Conservation (phyloP, 75 land plant species). For the Sequoia sempervirens region DNA sequence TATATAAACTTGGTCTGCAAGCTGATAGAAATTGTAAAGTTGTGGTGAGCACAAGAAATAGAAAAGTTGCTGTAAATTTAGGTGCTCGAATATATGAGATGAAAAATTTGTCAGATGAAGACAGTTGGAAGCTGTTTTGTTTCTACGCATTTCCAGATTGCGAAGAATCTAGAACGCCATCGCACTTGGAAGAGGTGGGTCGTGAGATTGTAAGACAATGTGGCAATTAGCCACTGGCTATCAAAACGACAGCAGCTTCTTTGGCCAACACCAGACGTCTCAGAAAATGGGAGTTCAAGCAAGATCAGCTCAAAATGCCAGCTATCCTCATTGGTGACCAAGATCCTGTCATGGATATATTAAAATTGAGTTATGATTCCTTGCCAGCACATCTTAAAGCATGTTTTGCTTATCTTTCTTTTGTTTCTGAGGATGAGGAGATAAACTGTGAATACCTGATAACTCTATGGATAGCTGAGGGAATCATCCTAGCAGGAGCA, state of each 20-base stretch:
- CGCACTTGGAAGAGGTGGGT: not conserved
- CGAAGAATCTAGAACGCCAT: not conserved
- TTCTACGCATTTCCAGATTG: not conserved
- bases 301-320: not conserved
- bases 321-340: not conserved
- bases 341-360: not conserved
- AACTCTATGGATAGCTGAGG: not conserved
- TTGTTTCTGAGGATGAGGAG: not conserved
- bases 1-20: not conserved
- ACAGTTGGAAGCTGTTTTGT: not conserved
- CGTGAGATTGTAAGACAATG: not conserved
- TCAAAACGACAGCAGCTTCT: not conserved
- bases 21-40: not conserved
- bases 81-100: not conserved
- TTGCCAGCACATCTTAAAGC: not conserved
- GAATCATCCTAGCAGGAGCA: not conserved
- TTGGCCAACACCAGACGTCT: not conserved
- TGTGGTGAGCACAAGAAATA: not conserved
- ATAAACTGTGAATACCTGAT: not conserved
- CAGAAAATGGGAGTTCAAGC: not conserved
- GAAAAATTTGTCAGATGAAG: not conserved
- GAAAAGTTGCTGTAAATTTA: not conserved
- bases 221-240: not conserved
- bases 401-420: too few relatives aligned
- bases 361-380: not conserved